Evolutionary conservation across 108 stramenopile species (phyloP), one percentile per base, ranked within the genome.

Genomic region (Mayamaea pseudoterrestris): DNA sequence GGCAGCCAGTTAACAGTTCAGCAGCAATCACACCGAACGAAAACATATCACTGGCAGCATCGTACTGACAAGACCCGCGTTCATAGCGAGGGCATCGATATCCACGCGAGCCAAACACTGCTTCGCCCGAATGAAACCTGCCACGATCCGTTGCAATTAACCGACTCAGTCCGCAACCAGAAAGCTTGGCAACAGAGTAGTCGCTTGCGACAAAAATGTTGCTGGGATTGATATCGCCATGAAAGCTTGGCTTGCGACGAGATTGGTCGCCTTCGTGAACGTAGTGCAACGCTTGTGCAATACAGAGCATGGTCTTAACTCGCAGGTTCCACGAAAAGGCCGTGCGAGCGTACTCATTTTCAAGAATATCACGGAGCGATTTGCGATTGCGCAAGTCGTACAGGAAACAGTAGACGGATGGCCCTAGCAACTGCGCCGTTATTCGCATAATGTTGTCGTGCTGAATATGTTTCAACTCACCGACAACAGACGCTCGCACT

Each of bases 51-150:
- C 16, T 17, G 13, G 13, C 41, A 14, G 9, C 18, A 17, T 9
- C 14, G 14, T 43, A 43, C 41, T 9, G 13, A 34, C 32, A 34
- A 8, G 41, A n/a, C 9, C 41, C 41, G 9, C 41, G 41, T 18
- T 43, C 41, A 14, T 43, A 43, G 13, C 41, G 41, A 9, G 14
- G 13, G 14, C 41, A 43, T n/a, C 41, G 41, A 14, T 43, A 43
- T 9, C 16, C 13, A n/a, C 41, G 13, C 14, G 41, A 43, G 13
- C 41, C 41, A 43, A 43, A 43, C 14, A 43, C 41, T 17, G 14
- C 41, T n/a, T 43, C 41, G 14, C 41, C 41, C 18, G 16, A 18
- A 9, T 9, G 9, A 18, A 43, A 43, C 8, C 8, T 16, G 14
- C 13, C 9, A 9, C 41, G 13, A 14, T 43, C 41, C 9, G 41